Base-by-base conservation (phyloP, 2,329 filamentous ascomycete species). In the Ceratocystis variospora region DNA sequence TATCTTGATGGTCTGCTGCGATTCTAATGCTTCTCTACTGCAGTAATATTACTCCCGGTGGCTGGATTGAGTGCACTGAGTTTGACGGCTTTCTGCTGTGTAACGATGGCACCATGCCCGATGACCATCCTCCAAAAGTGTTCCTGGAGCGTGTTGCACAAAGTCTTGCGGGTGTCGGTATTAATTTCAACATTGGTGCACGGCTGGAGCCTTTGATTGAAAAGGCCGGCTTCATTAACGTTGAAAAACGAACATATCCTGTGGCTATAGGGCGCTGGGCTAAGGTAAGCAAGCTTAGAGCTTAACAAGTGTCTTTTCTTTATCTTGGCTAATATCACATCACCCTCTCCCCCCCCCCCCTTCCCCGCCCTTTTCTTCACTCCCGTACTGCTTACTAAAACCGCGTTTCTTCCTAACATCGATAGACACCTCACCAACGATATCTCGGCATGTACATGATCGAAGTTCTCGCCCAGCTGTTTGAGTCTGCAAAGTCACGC, bases 31-130 rank as follows among this genome's bases (percentile, higher is more conserved):
- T 17, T 5, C 4, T 25, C 59, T 44, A 19, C 45, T 17, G 7
- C 55, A 75, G 72, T 53, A 48, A 62, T 25, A 44, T 68, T 28
- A 19, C 41, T 28, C 75, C 76, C 0, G 80, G 80, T n/a, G 80
- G 79, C 59, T 81, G 79, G 77, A 73, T 82, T 45, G 80, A 82
- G 69, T 76, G 80, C 50, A 78, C 80, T 25, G 80, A 81, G 63
- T 73, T 79, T 37, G 74, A 77, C 57, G 74, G 74, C 12, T 72
- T 72, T 28, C 73, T 79, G 12, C 71, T 73, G 33, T 80, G 76
- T 68, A 78, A 80, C 68, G 77, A 80, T 64, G 75, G 71, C 53
- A 77, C 77, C 8, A 78, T 81, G 75, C 70, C 71, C 1, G 70
- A 73, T 2, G 73, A 79, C 64, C 75, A 79, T 57, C 72, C 75